Evolutionary conservation across 2,329 filamentous ascomycete genomes (phyloP).

Genomic region (Scleromitrula shiraiana): DNA sequence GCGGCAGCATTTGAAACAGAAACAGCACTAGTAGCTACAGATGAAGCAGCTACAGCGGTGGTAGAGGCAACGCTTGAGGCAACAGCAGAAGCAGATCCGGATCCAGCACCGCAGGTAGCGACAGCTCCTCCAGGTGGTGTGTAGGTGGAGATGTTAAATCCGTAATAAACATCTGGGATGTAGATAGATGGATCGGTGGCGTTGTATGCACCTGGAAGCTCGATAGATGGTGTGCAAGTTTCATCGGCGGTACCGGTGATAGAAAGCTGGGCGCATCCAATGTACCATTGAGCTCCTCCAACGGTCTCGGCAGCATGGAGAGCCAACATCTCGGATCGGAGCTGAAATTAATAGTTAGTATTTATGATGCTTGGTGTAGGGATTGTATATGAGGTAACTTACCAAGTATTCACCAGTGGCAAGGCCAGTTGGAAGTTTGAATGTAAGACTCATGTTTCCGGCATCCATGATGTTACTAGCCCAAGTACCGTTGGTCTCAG

Average conservation of each 20-base stretch:
- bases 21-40: neutral
- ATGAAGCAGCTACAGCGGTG: neutral
- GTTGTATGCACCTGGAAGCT: constrained; percentile 20
- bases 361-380: neutral
- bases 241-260: constrained; percentile 17
- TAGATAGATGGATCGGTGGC: constrained; percentile 19
- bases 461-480: constrained; percentile 26
- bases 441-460: constrained; percentile 22
- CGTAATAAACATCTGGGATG: constrained; percentile 20
- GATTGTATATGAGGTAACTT: neutral
- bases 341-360: constrained; percentile 1
- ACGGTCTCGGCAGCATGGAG: constrained; percentile 20
- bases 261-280: constrained; percentile 21
- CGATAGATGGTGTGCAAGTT: constrained; percentile 17
- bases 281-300: constrained; percentile 23
- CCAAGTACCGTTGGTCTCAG: constrained; percentile 25
- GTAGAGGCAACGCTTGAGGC: neutral
- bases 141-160: constrained; percentile 18
- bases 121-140: constrained; percentile 20
- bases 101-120: constrained; percentile 8
- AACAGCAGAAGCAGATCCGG: neutral
- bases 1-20: neutral
- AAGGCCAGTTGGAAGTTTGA: constrained; percentile 19
- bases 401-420: constrained; percentile 21
- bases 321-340: constrained; percentile 23